Evolutionary conservation across 2,329 filamentous ascomycete species (phyloP).

Genomic region (Hymenoscyphus salicellus): DNA sequence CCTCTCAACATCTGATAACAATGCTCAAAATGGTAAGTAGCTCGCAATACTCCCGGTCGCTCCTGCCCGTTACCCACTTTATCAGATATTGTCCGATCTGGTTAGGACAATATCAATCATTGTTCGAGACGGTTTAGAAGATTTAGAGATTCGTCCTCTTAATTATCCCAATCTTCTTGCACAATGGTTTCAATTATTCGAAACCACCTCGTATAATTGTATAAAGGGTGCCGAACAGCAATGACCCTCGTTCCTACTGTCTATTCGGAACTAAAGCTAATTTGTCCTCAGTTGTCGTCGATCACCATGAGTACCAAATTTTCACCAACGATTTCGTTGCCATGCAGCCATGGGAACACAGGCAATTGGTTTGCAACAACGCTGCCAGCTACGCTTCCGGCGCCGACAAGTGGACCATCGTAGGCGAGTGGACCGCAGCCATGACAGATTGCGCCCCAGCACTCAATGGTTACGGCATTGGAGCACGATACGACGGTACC

Average conservation of each 20-base stretch:
- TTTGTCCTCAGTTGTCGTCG: slow-evolving; percentile 48
- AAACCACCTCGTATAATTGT: no score
- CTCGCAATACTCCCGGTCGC: no score
- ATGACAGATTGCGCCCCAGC: slow-evolving; percentile 59
- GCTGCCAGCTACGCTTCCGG: slow-evolving; percentile 45
- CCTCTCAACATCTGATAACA: slow-evolving; percentile 49
- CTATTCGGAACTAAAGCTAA: not conserved
- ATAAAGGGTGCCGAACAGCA: slow-evolving; percentile 43
- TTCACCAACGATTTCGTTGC: slow-evolving; percentile 53
- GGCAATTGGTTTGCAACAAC: slow-evolving; percentile 54
- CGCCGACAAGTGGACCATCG: slow-evolving; percentile 63
- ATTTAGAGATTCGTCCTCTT: no score
- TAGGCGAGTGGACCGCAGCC: slow-evolving; percentile 67
- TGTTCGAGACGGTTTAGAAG: no score
- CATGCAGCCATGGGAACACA: slow-evolving; percentile 51
- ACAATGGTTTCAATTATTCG: no score
- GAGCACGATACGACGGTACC: slow-evolving; percentile 56
- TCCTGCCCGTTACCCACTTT: no score
- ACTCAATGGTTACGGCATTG: slow-evolving; percentile 55
- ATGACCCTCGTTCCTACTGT: not conserved
- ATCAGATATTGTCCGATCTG: no score
- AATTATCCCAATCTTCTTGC: no score
- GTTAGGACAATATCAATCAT: no score
- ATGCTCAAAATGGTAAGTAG: slow-evolving; percentile 39
- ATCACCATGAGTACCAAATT: slow-evolving; percentile 68